Percentiles rank a stretch among this genome's conserved stretches.
Evolutionary conservation across 2,329 filamentous ascomycete genomes (phyloP).

Genomic region (Xylariaceae sp.): DNA sequence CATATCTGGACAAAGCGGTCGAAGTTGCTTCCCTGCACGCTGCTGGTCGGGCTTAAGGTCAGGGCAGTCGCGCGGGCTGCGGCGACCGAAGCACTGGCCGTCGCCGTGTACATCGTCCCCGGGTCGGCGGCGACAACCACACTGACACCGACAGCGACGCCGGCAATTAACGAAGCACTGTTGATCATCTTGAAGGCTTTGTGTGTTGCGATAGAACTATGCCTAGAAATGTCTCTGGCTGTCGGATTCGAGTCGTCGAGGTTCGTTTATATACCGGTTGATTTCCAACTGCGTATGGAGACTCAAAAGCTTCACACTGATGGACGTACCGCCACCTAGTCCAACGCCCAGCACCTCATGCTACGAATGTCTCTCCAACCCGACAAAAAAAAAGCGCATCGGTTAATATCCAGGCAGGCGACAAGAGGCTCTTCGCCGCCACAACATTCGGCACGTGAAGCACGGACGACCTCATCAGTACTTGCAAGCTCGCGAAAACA

Average conservation of each 20-base stretch:
- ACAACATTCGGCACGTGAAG: neutral
- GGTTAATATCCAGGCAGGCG: no score
- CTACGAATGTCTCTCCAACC: no score
- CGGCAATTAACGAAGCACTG: constrained; percentile 6
- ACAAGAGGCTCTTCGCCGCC: neutral
- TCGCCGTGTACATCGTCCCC: constrained; percentile 19
- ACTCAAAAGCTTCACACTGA: no score
- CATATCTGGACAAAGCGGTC: constrained; percentile 57
- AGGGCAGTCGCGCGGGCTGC: constrained; percentile 36
- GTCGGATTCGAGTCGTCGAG: no score
- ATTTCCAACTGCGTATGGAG: no score
- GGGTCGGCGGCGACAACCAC: constrained; percentile 7
- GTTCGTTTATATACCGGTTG: no score
- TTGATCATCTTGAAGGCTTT: constrained; percentile 14
- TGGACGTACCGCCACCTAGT: no score
- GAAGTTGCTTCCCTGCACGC: constrained; percentile 51
- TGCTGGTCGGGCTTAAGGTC: constrained; percentile 39
- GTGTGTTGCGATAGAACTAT: neutral
- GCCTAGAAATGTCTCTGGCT: no score
- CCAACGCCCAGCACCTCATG: no score
- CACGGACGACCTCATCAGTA: neutral
- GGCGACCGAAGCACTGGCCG: constrained; percentile 14
- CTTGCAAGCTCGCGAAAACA: constrained; percentile 2
- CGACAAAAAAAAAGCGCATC: no score
- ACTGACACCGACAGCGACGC: no score